phyloP scores from a whole-genome alignment of 164 flowering plant genomes.

The Litsea cubeba region DNA sequence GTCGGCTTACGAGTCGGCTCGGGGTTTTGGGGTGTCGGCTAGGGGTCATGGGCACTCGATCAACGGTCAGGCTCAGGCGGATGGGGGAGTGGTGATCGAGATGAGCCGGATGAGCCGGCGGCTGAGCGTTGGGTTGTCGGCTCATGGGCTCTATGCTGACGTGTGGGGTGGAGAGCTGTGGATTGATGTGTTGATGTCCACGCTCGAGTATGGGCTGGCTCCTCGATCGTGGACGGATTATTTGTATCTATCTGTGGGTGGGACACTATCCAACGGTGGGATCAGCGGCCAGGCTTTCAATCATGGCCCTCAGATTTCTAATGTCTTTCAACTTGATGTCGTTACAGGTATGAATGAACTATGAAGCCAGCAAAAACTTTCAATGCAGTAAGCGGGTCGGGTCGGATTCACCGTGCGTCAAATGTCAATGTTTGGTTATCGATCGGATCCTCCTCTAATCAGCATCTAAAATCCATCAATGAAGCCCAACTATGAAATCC shows the following conservation, averaged over 20 bases:
- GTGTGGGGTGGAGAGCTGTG: constrained; percentile 97
- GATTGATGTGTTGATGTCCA: constrained; percentile 69
- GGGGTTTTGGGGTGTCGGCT: constrained; percentile 65
- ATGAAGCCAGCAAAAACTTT: not conserved
- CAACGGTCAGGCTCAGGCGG: constrained; percentile 78
- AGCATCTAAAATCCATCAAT: no score
- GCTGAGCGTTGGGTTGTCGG: constrained; percentile 1
- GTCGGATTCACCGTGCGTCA: no score
- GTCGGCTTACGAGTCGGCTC: constrained; percentile 37
- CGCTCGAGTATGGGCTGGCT: constrained; percentile 64
- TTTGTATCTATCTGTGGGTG: constrained; percentile 85
- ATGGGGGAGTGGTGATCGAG: constrained; percentile 63
- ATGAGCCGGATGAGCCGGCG: constrained; percentile 38
- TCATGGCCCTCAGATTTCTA: constrained; percentile 94
- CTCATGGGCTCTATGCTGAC: constrained; percentile 46
- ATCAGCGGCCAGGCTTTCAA: constrained; percentile 96
- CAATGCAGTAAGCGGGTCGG: not conserved
- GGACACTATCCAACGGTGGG: constrained; percentile 92
- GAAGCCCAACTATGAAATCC: no score
- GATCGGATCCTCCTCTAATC: not conserved
- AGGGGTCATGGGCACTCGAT: constrained; percentile 94
- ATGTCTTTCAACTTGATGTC: constrained; percentile 79
- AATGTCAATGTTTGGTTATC: no score
- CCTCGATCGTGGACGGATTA: constrained; percentile 99
- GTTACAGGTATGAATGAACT: constrained; percentile 75